A percentile compares a stretch with the other conserved stretches of the same genome.
Conservation (phyloP, 495 filamentous ascomycete species). For the Lasiosphaeria hispida region DNA sequence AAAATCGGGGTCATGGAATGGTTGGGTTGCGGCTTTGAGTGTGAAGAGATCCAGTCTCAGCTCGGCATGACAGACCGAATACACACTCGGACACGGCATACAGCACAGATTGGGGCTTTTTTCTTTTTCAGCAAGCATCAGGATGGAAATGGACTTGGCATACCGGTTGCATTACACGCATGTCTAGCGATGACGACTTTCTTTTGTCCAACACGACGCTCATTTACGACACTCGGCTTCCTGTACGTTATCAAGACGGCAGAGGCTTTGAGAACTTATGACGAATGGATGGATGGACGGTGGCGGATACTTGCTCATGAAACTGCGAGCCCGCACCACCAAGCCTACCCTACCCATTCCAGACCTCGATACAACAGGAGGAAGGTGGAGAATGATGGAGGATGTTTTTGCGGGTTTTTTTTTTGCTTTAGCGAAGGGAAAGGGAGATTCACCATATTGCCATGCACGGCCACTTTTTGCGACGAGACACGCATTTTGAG, state of each 20-base stretch:
- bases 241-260: background rate
- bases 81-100: background rate
- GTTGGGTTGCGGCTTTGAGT: background rate
- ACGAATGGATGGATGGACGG: background rate
- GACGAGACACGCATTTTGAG: background rate
- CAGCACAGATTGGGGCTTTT: constrained; percentile 7
- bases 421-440: background rate
- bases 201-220: constrained; percentile 6
- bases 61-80: background rate
- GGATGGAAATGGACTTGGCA: constrained; percentile 6
- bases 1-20: background rate
- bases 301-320: constrained; percentile 9
- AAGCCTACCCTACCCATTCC: background rate
- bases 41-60: background rate
- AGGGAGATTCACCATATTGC: background rate
- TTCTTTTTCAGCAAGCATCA: background rate
- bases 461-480: too few relatives aligned
- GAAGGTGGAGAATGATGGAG: background rate
- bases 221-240: background rate
- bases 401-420: background rate
- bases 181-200: background rate
- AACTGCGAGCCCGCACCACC: constrained; percentile 8
- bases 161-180: constrained; percentile 13
- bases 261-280: background rate
- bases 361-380: constrained; percentile 2